Base-by-base conservation (phyloP, 2,329 filamentous ascomycete species). In the Aspergillus neoniger region DNA sequence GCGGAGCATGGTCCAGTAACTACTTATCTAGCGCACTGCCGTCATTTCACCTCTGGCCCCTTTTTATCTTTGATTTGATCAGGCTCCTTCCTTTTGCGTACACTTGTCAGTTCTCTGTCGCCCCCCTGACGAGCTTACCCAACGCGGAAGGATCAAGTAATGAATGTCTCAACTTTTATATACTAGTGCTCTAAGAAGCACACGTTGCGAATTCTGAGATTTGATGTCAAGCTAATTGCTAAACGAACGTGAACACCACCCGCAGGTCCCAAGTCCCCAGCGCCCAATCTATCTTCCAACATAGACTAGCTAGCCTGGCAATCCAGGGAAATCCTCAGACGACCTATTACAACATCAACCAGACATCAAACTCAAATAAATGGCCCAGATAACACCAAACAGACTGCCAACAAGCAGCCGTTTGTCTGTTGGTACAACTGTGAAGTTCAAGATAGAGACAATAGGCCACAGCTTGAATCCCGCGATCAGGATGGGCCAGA, bases 391-490 rank as follows among this genome's bases (percentile, higher is more conserved):
- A 38, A 78, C 68, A 12, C 76, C 76, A 56, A 77, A 74, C 14
- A 75, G 47, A 51, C 69, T 73, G 3, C 70, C 70, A 28, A 77
- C 71, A 21, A 78, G 65, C 54, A 77, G 56, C 30, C 76, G 63
- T 55, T 71, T 69, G 17, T 74, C 67, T 3, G 71, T 67, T 6
- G 76, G 76, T 8, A 79, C 68, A 8, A 77, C 66, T 0, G 74
- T 74, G 62, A 78, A 78, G 61, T 73, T 74, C 36, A 78, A 59
- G 17, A 77, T 56, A 17, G 76, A 77, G 9, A 78, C 75, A 54
- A 77, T 59, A 1, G 76, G 76, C 76, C 76, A 78, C 14, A 79
- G 59, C 57, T 77, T 77, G 64, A 77, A 71, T 3, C 75, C 73
- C 6, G 71, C 75, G n/a, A 70, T 64, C 65, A 76, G 71, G 43